Conservation (phyloP, 208 protist genomes). For the Trypanosomatidae sp. region DNA sequence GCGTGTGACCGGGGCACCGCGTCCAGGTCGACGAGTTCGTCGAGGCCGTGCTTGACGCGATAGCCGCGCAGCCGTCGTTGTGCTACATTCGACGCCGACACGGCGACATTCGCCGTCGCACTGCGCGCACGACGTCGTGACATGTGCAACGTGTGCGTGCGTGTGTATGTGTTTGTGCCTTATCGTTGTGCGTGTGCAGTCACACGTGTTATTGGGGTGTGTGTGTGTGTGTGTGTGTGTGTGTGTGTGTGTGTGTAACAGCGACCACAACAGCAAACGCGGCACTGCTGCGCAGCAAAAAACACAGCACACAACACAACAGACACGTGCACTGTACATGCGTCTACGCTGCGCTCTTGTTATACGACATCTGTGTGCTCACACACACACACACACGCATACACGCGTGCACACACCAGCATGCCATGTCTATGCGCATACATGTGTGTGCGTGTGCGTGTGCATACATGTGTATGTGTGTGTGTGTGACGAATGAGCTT, state of each 20-base stretch:
- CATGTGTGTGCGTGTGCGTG: too few species aligned
- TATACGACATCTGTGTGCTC: too few species aligned
- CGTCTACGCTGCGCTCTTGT: too few species aligned
- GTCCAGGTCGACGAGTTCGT: conserved; percentile 56
- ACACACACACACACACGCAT: too few species aligned
- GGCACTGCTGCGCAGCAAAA: too few species aligned
- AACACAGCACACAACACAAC: too few species aligned
- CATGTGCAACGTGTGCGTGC: not conserved
- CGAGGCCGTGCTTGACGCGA: conserved; percentile 56
- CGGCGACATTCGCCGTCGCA: not conserved
- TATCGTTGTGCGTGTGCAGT: not conserved
- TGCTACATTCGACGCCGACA: not conserved
- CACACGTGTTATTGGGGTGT: not conserved
- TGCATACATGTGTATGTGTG: too few species aligned
- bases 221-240: not conserved
- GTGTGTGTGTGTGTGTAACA: not conserved
- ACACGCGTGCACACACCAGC: too few species aligned
- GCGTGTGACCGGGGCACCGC: conserved; percentile 3
- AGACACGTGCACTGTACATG: too few species aligned
- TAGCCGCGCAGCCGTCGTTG: conserved; percentile 30
- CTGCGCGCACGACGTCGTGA: not conserved
- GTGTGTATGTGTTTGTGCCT: not conserved
- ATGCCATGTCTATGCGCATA: too few species aligned
- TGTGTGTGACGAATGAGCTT: too few species aligned
- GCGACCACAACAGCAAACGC: too few species aligned